Conservation (phyloP, 2,329 filamentous ascomycete genomes). For the Paecilomyces niveus region DNA sequence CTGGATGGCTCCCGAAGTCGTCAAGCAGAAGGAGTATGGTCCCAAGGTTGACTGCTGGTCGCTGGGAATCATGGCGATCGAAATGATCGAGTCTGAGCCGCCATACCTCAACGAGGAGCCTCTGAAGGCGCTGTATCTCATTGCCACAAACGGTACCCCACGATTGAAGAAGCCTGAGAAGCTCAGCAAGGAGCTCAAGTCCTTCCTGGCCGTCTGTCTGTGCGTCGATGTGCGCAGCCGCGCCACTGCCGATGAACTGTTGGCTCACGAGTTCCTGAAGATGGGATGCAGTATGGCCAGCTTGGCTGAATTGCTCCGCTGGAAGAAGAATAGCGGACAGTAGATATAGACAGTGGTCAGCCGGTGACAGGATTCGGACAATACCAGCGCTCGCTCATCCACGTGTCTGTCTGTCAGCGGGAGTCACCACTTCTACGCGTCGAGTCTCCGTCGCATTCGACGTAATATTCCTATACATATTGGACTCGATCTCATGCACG, state of each 20-base stretch:
- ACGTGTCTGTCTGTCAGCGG: neutral
- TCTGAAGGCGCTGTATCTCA: conserved; percentile 92
- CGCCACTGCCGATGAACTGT: conserved; percentile 81
- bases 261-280: conserved; percentile 90
- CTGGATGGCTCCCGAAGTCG: conserved; percentile 99
- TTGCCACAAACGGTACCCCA: conserved; percentile 95
- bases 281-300: conserved; percentile 78
- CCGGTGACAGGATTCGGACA: conserved; percentile 2
- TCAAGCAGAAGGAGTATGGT: conserved; percentile 98
- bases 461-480: neutral
- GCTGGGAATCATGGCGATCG: conserved; percentile 97
- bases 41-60: conserved; percentile 99
- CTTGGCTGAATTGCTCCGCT: conserved; percentile 79
- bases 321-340: conserved; percentile 39
- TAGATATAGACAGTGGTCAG: conserved; percentile 12
- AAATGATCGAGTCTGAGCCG: conserved; percentile 98
- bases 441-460: neutral
- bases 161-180: conserved; percentile 97
- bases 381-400: neutral
- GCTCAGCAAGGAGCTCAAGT: conserved; percentile 94
- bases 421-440: neutral
- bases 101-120: conserved; percentile 98
- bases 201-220: conserved; percentile 90
- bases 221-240: conserved; percentile 95
- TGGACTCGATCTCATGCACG: neutral